phyloP scores from a whole-genome alignment of 2,329 filamentous ascomycete species.

The Diaporthe capsici region DNA sequence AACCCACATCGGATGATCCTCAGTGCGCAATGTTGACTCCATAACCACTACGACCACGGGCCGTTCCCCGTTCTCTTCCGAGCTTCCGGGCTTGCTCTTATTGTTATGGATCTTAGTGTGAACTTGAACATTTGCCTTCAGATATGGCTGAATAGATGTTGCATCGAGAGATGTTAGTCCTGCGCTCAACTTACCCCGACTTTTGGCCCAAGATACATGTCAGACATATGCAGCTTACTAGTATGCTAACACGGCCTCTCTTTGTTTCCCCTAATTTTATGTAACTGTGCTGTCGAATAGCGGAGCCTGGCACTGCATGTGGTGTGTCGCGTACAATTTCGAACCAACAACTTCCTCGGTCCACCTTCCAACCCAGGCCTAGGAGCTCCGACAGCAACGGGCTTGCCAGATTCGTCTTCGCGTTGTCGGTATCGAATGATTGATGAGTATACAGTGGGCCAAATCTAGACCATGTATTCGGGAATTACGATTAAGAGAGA shows the following conservation, averaged over 20 bases:
- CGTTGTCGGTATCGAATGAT: slow-evolving; percentile 1
- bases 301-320: background rate
- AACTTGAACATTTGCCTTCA: background rate
- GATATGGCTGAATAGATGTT: background rate
- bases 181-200: too few relatives aligned
- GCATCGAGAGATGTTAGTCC: too few relatives aligned
- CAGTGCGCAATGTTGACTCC: background rate
- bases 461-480: background rate
- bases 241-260: background rate
- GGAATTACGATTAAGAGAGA: background rate
- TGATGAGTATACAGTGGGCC: slow-evolving; percentile 6
- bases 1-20: slow-evolving; percentile 3
- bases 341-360: slow-evolving; percentile 10
- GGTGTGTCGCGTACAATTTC: background rate
- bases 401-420: slow-evolving; percentile 12
- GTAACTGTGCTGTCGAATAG: background rate
- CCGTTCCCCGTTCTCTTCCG: slow-evolving; percentile 1
- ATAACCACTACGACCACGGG: slow-evolving; percentile 15
- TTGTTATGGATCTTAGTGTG: background rate
- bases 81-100: background rate
- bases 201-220: background rate
- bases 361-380: slow-evolving; percentile 26
- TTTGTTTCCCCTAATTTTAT: background rate
- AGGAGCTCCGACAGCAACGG: slow-evolving; percentile 4
- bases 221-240: background rate